Percentiles rank a stretch among this genome's conserved stretches.
These are phyloP conservation scores for Scleromitrula shiraiana DNA, from an alignment of 2,329 filamentous ascomycete genomes.

Conservation along the genomic window DNA sequence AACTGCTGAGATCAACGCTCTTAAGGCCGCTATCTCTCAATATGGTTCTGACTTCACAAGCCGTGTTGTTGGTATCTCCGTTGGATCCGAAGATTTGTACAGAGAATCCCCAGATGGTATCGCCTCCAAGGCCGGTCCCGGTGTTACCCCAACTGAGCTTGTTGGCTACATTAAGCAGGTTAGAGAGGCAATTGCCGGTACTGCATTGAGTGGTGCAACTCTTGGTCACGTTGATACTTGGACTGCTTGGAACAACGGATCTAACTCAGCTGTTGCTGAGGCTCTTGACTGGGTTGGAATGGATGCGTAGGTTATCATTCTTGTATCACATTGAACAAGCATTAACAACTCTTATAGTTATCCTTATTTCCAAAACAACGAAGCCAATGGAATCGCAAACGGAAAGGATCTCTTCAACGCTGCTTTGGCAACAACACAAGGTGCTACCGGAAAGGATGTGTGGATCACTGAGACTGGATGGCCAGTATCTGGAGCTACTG, in stretches of 20 bases:
- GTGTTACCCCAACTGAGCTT: conserved; percentile 53
- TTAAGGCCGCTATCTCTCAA: conserved; percentile 58
- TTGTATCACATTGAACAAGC: too few relatives aligned
- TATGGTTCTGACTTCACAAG: conserved; percentile 60
- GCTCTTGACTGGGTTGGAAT: conserved; percentile 73
- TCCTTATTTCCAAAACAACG: conserved; percentile 70
- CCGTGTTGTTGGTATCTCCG: conserved; percentile 72
- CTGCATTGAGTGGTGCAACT: conserved; percentile 46
- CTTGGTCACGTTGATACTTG: conserved; percentile 88
- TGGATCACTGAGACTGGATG: conserved; percentile 89
- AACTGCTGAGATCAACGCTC: conserved; percentile 64
- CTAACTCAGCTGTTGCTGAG: conserved; percentile 63
- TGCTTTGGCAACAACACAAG: conserved; percentile 52
- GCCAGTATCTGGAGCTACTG: conserved; percentile 61
- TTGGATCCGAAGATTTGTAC: conserved; percentile 84
- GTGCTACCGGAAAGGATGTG: conserved; percentile 58
- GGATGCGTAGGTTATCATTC: conserved; percentile 45
- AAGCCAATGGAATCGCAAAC: conserved; percentile 56
- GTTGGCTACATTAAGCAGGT: conserved; percentile 64
- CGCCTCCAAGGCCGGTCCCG: conserved; percentile 51
- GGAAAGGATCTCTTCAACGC: conserved; percentile 60
- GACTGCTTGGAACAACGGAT: conserved; percentile 67
- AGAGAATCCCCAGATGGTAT: conserved; percentile 65
- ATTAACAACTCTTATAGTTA: conserved; percentile 37
- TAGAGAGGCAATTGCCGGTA: conserved; percentile 54